Base-by-base conservation (phyloP, 495 filamentous ascomycete species). In the Aspergillus asperescens region DNA sequence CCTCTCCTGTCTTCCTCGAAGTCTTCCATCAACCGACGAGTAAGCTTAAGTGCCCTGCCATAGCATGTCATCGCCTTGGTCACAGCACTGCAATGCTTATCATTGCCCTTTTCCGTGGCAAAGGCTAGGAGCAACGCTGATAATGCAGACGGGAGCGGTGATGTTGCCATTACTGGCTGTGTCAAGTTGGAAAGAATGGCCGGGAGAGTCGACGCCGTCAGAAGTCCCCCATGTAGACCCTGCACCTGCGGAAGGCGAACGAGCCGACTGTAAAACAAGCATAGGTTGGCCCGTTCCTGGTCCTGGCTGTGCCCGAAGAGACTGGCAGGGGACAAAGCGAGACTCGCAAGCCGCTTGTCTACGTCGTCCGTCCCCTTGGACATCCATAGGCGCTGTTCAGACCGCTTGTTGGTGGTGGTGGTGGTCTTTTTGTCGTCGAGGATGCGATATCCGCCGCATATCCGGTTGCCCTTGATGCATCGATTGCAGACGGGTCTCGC, bases 381-480 rank as follows among this genome's bases (percentile, higher is more conserved):
- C 18, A 10, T 31, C 25, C 25, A 5, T 5, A 2, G 7, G 25
- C n/a, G 5, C 22, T 42, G 40, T 27, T 18, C 27, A 20, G 27
- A 39, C 12, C 46, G 46, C 34, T 40, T 40, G 22, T 16, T 50
- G 32, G 15, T 27, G 18, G 13, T 40, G 22, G 13, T 50, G 32
- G 15, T 27, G 18, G 13, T 29, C 5, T 7, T 13, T 5, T 19
- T 39, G 16, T 41, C 5, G 15, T 41, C 18, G 13, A 42, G 48
- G 13, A 32, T 35, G 27, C 48, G 48, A 42, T 51, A 51, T 23
- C 48, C 48, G 9, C 48, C 37, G 27, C 48, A 51, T 7, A 25
- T 22, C 10, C 37, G 38, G 12, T 51, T 51, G 7, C 37, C 37
- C 23, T 51, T 51, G 27, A 24, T 34, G 16, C 37, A 51, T 42